Conservation (phyloP, 169 alveolate genomes). For the Plasmodium gallinaceum region DNA sequence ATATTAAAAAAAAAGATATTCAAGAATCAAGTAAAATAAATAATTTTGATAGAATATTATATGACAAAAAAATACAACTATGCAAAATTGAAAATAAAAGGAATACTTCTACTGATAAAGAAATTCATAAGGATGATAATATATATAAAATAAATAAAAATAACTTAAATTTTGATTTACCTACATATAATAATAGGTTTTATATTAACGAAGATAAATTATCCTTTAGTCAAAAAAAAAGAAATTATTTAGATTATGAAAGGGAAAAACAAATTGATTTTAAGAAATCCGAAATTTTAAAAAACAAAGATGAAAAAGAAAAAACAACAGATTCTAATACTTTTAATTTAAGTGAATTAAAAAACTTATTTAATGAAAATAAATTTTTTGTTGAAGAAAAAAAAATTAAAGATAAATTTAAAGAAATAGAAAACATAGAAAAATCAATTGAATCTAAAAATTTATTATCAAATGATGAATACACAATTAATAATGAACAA, state of each 20-base stretch:
- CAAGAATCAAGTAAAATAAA: no score
- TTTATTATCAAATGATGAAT: neutral
- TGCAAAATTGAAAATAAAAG: no score
- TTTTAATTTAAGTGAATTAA: neutral
- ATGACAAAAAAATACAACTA: no score
- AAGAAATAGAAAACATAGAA: constrained; percentile 36
- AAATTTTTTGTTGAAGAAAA: constrained; percentile 24
- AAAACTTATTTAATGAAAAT: constrained; percentile 27
- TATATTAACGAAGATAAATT: neutral
- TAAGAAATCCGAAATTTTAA: neutral
- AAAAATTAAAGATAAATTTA: constrained; percentile 46
- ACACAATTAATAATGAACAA: neutral
- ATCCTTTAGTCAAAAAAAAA: neutral
- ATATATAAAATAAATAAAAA: no score
- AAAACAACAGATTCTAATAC: neutral
- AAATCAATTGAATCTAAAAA: constrained; percentile 16
- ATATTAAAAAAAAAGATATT: no score
- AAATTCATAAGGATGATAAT: no score
- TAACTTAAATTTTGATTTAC: neutral
- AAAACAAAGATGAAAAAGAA: neutral
- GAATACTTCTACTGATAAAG: no score
- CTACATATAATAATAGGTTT: neutral
- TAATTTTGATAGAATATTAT: no score
- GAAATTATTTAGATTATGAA: constrained; percentile 5
- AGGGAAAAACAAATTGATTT: neutral